phyloP scores from a whole-genome alignment of 495 filamentous ascomycete species.

The Aspergillus cavernicola region DNA sequence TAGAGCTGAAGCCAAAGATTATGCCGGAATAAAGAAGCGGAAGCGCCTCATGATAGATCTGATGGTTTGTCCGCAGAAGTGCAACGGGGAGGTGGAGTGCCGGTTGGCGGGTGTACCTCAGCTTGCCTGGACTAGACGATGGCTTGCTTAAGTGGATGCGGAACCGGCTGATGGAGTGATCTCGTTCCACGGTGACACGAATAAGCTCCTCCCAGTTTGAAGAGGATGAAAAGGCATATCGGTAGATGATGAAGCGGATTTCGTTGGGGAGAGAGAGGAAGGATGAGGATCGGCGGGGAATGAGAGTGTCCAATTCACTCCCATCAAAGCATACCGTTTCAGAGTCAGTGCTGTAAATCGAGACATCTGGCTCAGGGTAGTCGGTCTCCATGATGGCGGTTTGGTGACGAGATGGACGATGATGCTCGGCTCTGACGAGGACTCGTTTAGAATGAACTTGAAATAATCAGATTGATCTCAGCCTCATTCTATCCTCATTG shows the following conservation, averaged over 20 bases:
- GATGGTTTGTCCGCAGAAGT: neutral
- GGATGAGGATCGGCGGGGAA: neutral
- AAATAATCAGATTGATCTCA: neutral
- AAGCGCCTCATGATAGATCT: neutral
- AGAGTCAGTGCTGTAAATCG: neutral
- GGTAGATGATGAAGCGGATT: slow-evolving; percentile 1
- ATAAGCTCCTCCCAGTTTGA: neutral
- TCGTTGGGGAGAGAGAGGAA: slow-evolving; percentile 1
- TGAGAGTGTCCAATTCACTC: neutral
- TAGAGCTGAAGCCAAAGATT: neutral
- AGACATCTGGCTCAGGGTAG: neutral
- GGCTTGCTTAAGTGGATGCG: neutral
- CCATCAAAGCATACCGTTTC: neutral
- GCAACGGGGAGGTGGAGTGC: neutral
- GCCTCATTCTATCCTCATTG: neutral
- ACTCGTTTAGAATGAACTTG: no score
- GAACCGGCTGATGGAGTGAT: neutral
- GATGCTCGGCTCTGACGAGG: no score
- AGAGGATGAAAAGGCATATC: neutral
- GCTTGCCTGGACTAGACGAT: neutral
- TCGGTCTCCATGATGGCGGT: neutral
- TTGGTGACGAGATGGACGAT: neutral
- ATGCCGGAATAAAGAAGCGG: neutral
- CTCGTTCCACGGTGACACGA: neutral
- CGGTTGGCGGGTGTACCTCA: neutral